phyloP scores from a whole-genome alignment of 2,329 filamentous ascomycete genomes.

The Botrytis squamosa region DNA sequence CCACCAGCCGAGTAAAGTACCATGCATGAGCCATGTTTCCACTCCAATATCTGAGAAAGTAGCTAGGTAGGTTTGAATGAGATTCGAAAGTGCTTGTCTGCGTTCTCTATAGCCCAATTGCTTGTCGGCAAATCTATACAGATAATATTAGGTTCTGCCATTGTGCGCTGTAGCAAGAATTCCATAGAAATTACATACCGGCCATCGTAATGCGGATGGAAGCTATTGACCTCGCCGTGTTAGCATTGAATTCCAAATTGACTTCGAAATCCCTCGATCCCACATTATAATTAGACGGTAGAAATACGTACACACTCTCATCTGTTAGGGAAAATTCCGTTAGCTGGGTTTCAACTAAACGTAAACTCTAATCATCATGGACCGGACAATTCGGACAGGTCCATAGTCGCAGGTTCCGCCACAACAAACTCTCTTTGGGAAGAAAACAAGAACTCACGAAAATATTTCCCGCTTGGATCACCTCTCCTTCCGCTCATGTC shows the following conservation, averaged over 20 bases:
- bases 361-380: neutral
- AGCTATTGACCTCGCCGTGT: slow-evolving; percentile 32
- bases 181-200: slow-evolving; percentile 32
- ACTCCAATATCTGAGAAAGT: slow-evolving; percentile 60
- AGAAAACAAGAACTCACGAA: slow-evolving; percentile 37
- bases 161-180: neutral
- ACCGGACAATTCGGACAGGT: neutral
- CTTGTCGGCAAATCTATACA: slow-evolving; percentile 41
- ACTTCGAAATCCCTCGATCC: neutral
- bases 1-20: slow-evolving; percentile 84
- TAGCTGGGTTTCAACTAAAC: neutral
- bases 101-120: slow-evolving; percentile 45
- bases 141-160: neutral
- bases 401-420: neutral
- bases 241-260: slow-evolving; percentile 18
- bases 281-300: neutral
- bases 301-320: slow-evolving; percentile 36
- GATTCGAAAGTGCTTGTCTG: slow-evolving; percentile 59
- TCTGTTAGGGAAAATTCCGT: slow-evolving; percentile 25
- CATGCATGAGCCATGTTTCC: slow-evolving; percentile 64
- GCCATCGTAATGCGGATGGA: slow-evolving; percentile 43
- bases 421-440: neutral
- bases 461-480: slow-evolving; percentile 41
- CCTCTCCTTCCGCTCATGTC: slow-evolving; percentile 37
- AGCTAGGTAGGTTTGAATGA: slow-evolving; percentile 72